Percentiles rank a stretch among this genome's conserved stretches.
phyloP scores from a whole-genome alignment of 768 basidiomycete species.

The Russula dissimulans region DNA sequence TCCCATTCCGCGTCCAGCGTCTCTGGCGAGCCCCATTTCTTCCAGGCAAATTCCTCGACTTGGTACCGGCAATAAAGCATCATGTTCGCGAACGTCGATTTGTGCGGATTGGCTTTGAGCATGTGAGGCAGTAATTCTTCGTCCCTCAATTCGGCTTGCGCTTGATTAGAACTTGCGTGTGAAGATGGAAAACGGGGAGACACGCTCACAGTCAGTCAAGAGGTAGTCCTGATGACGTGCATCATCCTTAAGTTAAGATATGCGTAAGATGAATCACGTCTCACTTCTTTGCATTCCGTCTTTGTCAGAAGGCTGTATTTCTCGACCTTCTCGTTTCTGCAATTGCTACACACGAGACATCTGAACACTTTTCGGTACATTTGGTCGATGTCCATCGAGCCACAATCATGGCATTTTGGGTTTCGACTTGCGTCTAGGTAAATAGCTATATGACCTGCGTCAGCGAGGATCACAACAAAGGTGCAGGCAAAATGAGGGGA shows the following conservation, averaged over 20 bases:
- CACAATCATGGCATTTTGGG: conserved; percentile 81
- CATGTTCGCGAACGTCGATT: conserved; percentile 96
- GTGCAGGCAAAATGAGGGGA: no score
- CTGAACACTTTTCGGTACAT: conserved; percentile 74
- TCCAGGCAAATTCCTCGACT: conserved; percentile 94
- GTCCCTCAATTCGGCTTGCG: conserved; percentile 84
- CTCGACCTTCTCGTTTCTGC: conserved; percentile 84
- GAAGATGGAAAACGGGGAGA: neutral
- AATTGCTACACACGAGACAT: conserved; percentile 78
- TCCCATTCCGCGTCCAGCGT: conserved; percentile 85
- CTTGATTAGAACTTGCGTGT: neutral
- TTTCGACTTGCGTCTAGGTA: conserved; percentile 63
- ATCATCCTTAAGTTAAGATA: neutral
- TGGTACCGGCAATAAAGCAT: conserved; percentile 94
- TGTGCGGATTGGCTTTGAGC: conserved; percentile 90
- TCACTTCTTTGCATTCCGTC: conserved; percentile 93
- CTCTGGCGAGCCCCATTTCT: conserved; percentile 95
- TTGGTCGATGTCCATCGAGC: conserved; percentile 82
- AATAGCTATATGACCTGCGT: conserved; percentile 46
- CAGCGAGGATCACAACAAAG: neutral
- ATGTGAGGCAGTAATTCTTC: conserved; percentile 88
- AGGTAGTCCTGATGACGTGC: conserved; percentile 67
- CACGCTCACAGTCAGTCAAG: conserved; percentile 71
- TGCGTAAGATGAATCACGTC: conserved; percentile 19
- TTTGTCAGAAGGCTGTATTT: conserved; percentile 94